These are phyloP conservation scores for Daldinia decipiens DNA, from an alignment of 495 filamentous ascomycete genomes.

Conservation along the genomic window DNA sequence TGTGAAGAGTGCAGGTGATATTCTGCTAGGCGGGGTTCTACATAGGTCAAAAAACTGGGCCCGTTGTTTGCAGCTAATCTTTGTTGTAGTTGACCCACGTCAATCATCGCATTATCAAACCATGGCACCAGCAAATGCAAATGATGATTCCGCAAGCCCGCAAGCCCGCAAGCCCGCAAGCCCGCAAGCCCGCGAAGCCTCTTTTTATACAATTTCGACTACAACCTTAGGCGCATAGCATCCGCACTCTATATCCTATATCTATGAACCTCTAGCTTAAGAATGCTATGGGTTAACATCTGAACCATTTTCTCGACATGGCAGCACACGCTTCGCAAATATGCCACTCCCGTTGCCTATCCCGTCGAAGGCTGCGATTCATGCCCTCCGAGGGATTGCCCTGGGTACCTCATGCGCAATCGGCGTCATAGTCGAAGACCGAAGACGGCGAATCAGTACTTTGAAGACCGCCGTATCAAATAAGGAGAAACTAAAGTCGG, in stretches of 20 bases:
- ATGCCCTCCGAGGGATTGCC: conserved; percentile 62
- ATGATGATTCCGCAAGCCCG: background rate
- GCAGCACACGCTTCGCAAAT: conserved; percentile 27
- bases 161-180: background rate
- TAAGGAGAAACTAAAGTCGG: conserved; percentile 56
- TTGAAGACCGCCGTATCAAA: conserved; percentile 58
- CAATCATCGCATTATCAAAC: no score
- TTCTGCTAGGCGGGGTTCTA: no score
- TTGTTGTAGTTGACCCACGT: no score
- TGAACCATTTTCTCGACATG: conserved; percentile 23
- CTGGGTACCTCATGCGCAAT: conserved; percentile 64
- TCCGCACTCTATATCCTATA: background rate
- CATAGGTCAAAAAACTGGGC: no score
- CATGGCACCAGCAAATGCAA: no score
- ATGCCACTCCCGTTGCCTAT: conserved; percentile 60
- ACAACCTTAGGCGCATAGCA: background rate
- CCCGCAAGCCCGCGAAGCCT: background rate
- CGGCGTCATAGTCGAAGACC: conserved; percentile 64
- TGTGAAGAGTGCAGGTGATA: no score
- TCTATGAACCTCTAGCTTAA: background rate
- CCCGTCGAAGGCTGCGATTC: conserved; percentile 64
- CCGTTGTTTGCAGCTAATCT: no score
- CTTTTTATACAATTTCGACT: background rate
- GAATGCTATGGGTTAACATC: conserved; percentile 10
- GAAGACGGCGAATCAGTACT: conserved; percentile 60